Base-by-base conservation (phyloP, 768 basidiomycete species). In the Rhizopogon vinicolor region DNA sequence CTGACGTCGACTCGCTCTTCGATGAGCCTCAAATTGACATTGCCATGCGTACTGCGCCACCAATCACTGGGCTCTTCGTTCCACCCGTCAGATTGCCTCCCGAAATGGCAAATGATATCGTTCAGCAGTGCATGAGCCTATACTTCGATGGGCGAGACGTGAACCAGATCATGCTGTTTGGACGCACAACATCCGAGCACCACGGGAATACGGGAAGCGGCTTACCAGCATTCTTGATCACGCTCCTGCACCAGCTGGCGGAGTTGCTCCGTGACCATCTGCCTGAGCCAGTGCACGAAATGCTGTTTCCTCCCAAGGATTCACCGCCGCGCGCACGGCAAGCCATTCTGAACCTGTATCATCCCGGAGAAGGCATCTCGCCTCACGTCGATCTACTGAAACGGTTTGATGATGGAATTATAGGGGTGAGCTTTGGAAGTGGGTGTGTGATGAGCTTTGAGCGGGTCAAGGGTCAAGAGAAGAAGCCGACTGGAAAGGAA, bases 81-180 rank as follows among this genome's bases (percentile, higher is more conserved):
- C 83, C 86, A 4, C 65, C 76, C 6, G 55, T 84, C 14, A 68
- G 70, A 7, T 65, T 91, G 7, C 75, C 86, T 3, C 57, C 65
- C 18, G 79, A 79, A 40, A 68, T 88, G 9, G 81, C 82, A 3
- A 71, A 81, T 19, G 65, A 73, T 0, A 71, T 85, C 33, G 64
- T 75, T 49, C 64, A 67, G 10, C 80, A 80, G 51, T 87, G 86
- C 68, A 75, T 82, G 68, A 63, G 69, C 2, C 76, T 75, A 8
- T 89, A 86, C 66, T 89, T 88, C 63, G 63, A 62, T 9, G 65
- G 65, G 10, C 72, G 69, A 25, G 59, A 71, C 42, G 74, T 82
- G 45, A 91, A 96, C 64, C 93, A 95, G 68, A 80, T 88, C 51
- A 94, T 95, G 93, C 78, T 96, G 16, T 96, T 96, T 63, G 84